Evolutionary conservation across 257 asterid genomes (phyloP).

Genomic region (Solanum okadae): DNA sequence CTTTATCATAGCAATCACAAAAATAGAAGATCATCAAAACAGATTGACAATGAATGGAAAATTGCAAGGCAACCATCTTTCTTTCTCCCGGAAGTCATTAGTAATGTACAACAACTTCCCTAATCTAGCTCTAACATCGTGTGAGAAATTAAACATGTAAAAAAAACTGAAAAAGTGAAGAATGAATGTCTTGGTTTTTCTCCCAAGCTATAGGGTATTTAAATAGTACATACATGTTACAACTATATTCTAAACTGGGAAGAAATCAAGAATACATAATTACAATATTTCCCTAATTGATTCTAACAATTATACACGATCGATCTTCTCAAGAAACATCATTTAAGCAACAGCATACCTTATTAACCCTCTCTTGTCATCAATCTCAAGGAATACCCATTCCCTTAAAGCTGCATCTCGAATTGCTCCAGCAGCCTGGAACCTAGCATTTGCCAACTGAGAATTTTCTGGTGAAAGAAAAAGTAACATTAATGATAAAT

Average conservation of each 20-base stretch:
- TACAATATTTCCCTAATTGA: neutral
- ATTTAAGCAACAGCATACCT: constrained; percentile 31
- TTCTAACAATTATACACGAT: neutral
- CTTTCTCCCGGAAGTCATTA: neutral
- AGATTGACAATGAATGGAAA: neutral
- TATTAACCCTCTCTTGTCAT: constrained; percentile 63
- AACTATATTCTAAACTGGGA: neutral
- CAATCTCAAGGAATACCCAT: constrained; percentile 67
- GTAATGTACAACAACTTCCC: neutral
- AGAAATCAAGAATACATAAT: neutral
- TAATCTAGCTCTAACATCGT: neutral
- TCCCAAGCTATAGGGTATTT: neutral
- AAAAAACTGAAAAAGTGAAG: neutral
- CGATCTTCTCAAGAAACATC: neutral
- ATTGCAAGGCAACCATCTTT: neutral
- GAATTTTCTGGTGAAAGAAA: constrained; percentile 72
- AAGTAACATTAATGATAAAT: neutral
- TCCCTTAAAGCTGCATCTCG: constrained; percentile 89
- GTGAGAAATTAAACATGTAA: neutral
- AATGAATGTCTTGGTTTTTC: neutral
- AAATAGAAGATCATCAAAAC: neutral
- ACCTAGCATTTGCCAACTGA: constrained; percentile 74
- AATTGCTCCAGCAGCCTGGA: constrained; percentile 96
- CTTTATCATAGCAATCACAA: neutral
- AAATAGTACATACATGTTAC: neutral